Base-by-base conservation (phyloP, 495 filamentous ascomycete species). In the Neurospora discreta region DNA sequence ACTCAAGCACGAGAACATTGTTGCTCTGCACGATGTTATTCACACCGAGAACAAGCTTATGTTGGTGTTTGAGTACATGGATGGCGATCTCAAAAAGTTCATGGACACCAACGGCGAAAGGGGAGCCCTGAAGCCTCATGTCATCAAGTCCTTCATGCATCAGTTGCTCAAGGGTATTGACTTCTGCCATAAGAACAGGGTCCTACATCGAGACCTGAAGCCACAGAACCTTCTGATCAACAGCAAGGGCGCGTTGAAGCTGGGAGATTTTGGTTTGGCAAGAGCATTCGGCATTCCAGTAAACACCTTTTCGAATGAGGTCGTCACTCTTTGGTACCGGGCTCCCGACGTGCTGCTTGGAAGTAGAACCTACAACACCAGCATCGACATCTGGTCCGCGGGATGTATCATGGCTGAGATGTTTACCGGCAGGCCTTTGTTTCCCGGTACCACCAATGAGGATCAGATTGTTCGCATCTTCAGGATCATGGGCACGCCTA, bases 31-130 rank as follows among this genome's bases (percentile, higher is more conserved):
- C 85, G 96, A 99, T 84, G 97, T 99, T 40, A 98, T 99, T 76
- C 95, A 99, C 80, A 98, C 95, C 71, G 95, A 99, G 82, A 97
- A 98, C 84, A 99, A 99, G 80, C 88, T 99, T 58, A 98, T 98
- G 93, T 91, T 99, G 43, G 95, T 99, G 16, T 97, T 98, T 75
- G 95, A 99, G 81, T 98, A 90, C 80, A 97, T 99, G 90, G 95
- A 99, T 81, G 90, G 94, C 76, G 95, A 99, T 77, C 84, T 99
- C n/a, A 99, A 99, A 86, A 95, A 95, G 80, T 98, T 97, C 82
- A 99, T 99, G 95, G 95, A 99, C 76, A 90, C 89, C 20, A 88
- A 92, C 38, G 91, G 92, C 74, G 90, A 95, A 60, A 87, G 92
- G 70, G 94, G 95, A 39, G 90, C 91, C 30, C 83, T 98, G 46